Conservation (phyloP, 352 stramenopile species). For the Phytopythium sindhum region DNA sequence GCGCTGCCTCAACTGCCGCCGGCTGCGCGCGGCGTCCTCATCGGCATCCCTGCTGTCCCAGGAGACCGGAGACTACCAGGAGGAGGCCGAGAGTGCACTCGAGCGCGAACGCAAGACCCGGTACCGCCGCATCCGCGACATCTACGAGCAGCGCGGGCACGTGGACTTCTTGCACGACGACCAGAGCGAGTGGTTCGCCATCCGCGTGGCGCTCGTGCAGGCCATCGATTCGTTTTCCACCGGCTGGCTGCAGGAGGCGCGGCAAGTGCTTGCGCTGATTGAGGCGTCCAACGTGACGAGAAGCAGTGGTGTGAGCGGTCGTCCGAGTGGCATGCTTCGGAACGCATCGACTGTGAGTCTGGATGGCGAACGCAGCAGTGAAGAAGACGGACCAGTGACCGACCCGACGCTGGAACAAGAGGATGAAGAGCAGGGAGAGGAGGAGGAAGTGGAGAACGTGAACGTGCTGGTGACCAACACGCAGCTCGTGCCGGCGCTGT, state of each 20-base stretch:
- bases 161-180: constrained; percentile 71
- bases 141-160: constrained; percentile 60
- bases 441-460: constrained; percentile 43
- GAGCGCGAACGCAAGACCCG: constrained; percentile 18
- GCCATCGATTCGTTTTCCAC: constrained; percentile 74
- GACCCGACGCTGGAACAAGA: background rate
- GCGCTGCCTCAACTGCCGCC: constrained; percentile 6
- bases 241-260: constrained; percentile 60
- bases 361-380: background rate
- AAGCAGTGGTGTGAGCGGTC: background rate
- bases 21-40: background rate
- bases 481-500: constrained; percentile 72
- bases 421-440: constrained; percentile 19
- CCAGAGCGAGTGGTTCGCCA: constrained; percentile 66
- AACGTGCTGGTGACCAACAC: constrained; percentile 85
- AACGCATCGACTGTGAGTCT: background rate
- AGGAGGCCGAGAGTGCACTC: background rate
- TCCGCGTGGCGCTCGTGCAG: constrained; percentile 56
- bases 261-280: constrained; percentile 58
- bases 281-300: constrained; percentile 6
- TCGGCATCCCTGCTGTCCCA: background rate
- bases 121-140: constrained; percentile 70
- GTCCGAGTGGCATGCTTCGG: background rate
- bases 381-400: background rate
- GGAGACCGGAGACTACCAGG: background rate